phyloP scores from a whole-genome alignment of 2,329 filamentous ascomycete species.

The Xylaria sp. region DNA sequence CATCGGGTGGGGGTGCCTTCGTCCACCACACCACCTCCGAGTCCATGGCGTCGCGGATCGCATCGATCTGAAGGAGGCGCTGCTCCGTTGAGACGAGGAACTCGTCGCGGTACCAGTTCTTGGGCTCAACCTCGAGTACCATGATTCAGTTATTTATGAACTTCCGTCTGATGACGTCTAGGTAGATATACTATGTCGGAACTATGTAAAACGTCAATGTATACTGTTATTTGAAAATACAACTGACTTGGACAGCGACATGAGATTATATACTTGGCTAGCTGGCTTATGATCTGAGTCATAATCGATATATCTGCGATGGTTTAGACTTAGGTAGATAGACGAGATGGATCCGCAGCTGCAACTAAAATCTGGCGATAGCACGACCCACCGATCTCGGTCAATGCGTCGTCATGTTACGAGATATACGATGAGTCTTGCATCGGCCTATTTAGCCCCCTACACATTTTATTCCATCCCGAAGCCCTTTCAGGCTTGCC shows the following conservation, averaged over 20 bases:
- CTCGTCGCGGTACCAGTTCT: slow-evolving; percentile 62
- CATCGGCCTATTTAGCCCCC: too few relatives aligned
- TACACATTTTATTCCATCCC: too few relatives aligned
- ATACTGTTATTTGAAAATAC: neutral
- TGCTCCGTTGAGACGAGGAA: slow-evolving; percentile 72
- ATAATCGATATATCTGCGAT: neutral
- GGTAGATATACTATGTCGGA: too few relatives aligned
- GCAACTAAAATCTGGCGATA: neutral
- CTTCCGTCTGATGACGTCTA: neutral
- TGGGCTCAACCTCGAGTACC: slow-evolving; percentile 44
- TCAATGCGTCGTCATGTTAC: neutral
- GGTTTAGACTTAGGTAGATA: neutral
- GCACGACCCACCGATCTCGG: neutral
- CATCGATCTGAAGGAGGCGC: slow-evolving; percentile 63
- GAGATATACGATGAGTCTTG: too few relatives aligned
- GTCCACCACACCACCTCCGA: slow-evolving; percentile 72
- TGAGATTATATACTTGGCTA: neutral
- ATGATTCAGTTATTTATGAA: slow-evolving; percentile 26
- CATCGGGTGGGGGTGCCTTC: slow-evolving; percentile 59
- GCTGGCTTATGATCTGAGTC: neutral
- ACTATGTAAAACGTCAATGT: neutral
- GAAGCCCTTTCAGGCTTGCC: too few relatives aligned
- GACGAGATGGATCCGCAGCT: neutral
- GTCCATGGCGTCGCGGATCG: slow-evolving; percentile 66
- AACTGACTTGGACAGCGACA: neutral